Conservation (phyloP, 352 stramenopile species). For the Phytophthora sp. region DNA sequence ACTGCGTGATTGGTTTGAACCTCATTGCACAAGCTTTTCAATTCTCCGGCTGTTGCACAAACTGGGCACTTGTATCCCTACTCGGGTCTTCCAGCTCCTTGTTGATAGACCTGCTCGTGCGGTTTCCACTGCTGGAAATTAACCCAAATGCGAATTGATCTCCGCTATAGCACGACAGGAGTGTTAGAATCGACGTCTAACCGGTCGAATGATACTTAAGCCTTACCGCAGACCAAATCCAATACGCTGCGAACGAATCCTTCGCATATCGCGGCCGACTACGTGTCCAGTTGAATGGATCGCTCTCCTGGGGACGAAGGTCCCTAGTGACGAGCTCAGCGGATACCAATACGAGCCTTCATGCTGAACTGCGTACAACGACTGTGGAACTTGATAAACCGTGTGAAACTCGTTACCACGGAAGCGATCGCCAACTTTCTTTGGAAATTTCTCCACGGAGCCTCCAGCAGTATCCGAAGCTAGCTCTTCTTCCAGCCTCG, state of each 20-base stretch:
- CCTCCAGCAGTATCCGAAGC: conserved; percentile 8
- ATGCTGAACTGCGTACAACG: conserved; percentile 14
- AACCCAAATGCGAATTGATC: conserved; percentile 7
- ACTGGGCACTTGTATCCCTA: no score
- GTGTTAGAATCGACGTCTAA: background rate
- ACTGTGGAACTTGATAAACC: conserved; percentile 20
- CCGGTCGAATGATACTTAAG: background rate
- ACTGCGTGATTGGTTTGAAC: no score
- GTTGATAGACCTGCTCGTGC: conserved; percentile 48
- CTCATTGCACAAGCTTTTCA: no score
- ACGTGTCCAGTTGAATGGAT: conserved; percentile 5
- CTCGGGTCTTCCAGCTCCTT: no score
- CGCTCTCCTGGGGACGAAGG: conserved; percentile 12
- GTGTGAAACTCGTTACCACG: conserved; percentile 3
- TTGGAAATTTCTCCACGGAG: conserved; percentile 8
- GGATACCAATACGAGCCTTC: conserved; percentile 28
- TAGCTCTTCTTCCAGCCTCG: conserved; percentile 32
- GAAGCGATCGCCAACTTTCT: conserved; percentile 3
- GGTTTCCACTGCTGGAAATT: conserved; percentile 7
- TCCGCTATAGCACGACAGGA: background rate
- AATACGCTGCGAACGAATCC: conserved; percentile 22
- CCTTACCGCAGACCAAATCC: conserved; percentile 29
- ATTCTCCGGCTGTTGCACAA: no score
- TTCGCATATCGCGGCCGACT: conserved; percentile 15
- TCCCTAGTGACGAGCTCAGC: conserved; percentile 8